Conservation (phyloP, 108 stramenopile genomes). For the Pseudonitzschia multiseries region DNA sequence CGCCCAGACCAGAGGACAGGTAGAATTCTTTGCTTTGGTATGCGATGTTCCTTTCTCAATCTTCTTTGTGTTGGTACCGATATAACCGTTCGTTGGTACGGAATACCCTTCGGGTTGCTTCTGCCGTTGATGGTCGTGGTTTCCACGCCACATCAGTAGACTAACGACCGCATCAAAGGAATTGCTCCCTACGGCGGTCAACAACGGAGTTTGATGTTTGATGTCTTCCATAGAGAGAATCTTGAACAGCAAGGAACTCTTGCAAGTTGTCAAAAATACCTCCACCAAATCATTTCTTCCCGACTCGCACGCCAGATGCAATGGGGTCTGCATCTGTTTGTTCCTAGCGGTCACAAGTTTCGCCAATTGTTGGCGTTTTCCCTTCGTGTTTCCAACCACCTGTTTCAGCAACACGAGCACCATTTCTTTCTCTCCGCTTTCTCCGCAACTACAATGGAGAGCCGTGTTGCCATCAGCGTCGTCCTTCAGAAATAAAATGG, state of each 20-base stretch:
- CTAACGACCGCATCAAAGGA: constrained; percentile 55
- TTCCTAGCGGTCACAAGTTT: constrained; percentile 54
- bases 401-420: constrained; percentile 22
- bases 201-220: constrained; percentile 47
- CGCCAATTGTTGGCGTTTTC: constrained; percentile 27
- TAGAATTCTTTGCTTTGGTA: not conserved
- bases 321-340: constrained; percentile 40
- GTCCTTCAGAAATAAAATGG: constrained; percentile 11
- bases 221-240: constrained; percentile 50
- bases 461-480: constrained; percentile 31
- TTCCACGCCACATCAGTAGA: constrained; percentile 64
- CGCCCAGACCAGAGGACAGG: constrained; percentile 62
- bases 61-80: not conserved
- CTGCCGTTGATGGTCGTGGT: constrained; percentile 22
- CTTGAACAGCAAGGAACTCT: constrained; percentile 44
- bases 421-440: constrained; percentile 9
- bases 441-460: constrained; percentile 42
- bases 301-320: constrained; percentile 61
- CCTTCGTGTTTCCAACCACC: constrained; percentile 16
- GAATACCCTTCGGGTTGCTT: not conserved
- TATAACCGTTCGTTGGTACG: not conserved
- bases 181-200: constrained; percentile 60
- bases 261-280: constrained; percentile 40
- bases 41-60: not conserved
- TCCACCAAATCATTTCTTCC: constrained; percentile 54